Percentiles rank a stretch among this genome's conserved stretches.
phyloP scores from a whole-genome alignment of 192 early-diverging fungal genomes.

The Obelidium mucronatum region DNA sequence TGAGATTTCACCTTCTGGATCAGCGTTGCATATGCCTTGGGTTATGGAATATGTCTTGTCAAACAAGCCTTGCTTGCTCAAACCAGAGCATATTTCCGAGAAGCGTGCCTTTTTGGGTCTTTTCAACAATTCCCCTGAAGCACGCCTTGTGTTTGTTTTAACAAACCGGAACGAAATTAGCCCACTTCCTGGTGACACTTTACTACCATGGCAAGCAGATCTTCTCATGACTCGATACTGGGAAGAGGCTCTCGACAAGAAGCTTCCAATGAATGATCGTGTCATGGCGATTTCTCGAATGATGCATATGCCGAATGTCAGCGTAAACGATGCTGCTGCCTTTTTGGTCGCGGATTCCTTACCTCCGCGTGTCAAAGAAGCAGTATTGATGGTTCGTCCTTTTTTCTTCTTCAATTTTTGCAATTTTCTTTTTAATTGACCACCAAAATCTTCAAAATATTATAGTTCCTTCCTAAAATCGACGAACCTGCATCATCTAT shows the following conservation, averaged over 20 bases:
- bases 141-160: not conserved
- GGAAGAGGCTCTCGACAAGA: constrained; percentile 6
- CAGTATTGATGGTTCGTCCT: constrained; percentile 29
- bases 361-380: constrained; percentile 23
- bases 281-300: constrained; percentile 17
- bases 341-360: constrained; percentile 6
- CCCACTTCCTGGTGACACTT: not conserved
- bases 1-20: not conserved
- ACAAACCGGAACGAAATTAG: not conserved
- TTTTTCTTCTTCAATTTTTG: not conserved
- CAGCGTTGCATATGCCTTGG: not conserved
- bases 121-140: not conserved
- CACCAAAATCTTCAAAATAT: not conserved
- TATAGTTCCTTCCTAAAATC: constrained; percentile 24
- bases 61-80: not conserved
- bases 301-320: constrained; percentile 14
- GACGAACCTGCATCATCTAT: constrained; percentile 25
- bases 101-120: constrained; percentile 6
- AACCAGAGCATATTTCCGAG: not conserved
- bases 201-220: constrained; percentile 15
- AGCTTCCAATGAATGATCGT: constrained; percentile 10
- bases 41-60: not conserved
- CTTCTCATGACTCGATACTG: not conserved
- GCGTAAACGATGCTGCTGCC: constrained; percentile 9
- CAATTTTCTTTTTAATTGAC: not conserved